Evolutionary conservation across 1,139 yeast genomes (phyloP).

Genomic region (Kazachstania sp.): DNA sequence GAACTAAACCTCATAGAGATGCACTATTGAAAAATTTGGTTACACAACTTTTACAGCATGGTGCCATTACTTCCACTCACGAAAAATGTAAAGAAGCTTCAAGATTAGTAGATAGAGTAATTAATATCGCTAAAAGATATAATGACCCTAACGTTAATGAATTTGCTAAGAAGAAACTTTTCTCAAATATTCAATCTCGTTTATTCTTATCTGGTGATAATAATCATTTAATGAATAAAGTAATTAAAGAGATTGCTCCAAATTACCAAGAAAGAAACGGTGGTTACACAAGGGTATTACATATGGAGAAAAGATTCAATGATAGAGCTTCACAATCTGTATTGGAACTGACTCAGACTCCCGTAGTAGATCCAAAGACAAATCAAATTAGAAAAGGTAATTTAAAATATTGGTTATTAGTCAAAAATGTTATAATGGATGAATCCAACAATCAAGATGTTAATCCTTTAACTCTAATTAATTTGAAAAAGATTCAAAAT

Average conservation of each 20-base stretch:
- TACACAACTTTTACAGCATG: slow-evolving; percentile 58
- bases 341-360: slow-evolving; percentile 76
- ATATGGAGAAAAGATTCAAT: slow-evolving; percentile 77
- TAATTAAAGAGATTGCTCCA: slow-evolving; percentile 53
- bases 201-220: slow-evolving; percentile 26
- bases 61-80: slow-evolving; percentile 59
- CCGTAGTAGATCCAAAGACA: slow-evolving; percentile 17
- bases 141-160: slow-evolving; percentile 4
- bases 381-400: slow-evolving; percentile 24
- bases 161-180: not conserved
- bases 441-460: slow-evolving; percentile 11
- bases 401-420: slow-evolving; percentile 28
- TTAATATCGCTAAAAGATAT: slow-evolving; percentile 39
- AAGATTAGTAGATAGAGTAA: slow-evolving; percentile 46
- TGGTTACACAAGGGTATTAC: slow-evolving; percentile 82
- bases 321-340: slow-evolving; percentile 91
- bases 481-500: slow-evolving; percentile 20
- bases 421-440: slow-evolving; percentile 21
- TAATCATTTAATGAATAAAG: slow-evolving; percentile 37
- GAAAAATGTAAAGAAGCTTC: slow-evolving; percentile 66
- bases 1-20: slow-evolving; percentile 43
- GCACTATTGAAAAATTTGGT: slow-evolving; percentile 54
- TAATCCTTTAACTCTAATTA: slow-evolving; percentile 18
- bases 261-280: slow-evolving; percentile 59
- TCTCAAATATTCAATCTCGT: slow-evolving; percentile 22